Percentiles rank a stretch among this genome's conserved stretches.
These are phyloP conservation scores for Solanum chiquidenum DNA, from an alignment of 257 asterid genomes.

Conservation along the genomic window DNA sequence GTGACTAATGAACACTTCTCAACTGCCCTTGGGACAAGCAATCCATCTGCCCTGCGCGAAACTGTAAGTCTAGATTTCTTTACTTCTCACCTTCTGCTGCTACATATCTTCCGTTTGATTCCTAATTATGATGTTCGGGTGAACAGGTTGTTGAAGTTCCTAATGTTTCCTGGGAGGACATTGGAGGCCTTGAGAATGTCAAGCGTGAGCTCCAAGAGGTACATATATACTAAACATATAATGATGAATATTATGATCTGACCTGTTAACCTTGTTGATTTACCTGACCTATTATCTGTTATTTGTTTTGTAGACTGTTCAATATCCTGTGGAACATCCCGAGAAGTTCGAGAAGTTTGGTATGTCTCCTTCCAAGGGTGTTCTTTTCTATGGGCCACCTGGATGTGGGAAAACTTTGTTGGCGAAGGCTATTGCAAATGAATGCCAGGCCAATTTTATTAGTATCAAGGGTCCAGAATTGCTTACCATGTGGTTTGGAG, in stretches of 20 bases:
- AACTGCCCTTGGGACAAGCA: slow-evolving; percentile 92
- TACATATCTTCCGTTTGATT: neutral
- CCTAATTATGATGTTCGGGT: slow-evolving; percentile 1
- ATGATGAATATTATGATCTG: neutral
- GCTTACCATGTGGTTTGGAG: slow-evolving; percentile 98
- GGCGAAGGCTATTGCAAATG: slow-evolving; percentile 91
- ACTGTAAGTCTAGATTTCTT: slow-evolving; percentile 38
- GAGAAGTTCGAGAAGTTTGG: slow-evolving; percentile 95
- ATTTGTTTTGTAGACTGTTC: slow-evolving; percentile 55
- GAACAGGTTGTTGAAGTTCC: slow-evolving; percentile 93
- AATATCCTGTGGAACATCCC: slow-evolving; percentile 95
- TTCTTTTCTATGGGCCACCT: slow-evolving; percentile 87
- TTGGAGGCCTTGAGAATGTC: slow-evolving; percentile 85
- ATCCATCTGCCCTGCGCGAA: slow-evolving; percentile 91
- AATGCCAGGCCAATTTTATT: slow-evolving; percentile 89
- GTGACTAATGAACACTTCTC: slow-evolving; percentile 82
- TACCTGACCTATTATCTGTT: neutral
- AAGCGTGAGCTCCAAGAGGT: slow-evolving; percentile 98
- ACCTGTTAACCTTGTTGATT: neutral
- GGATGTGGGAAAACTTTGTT: slow-evolving; percentile 87
- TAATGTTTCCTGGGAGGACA: slow-evolving; percentile 70
- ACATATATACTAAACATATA: neutral
- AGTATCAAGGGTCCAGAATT: slow-evolving; percentile 88
- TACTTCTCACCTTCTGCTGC: neutral
- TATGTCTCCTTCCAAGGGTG: slow-evolving; percentile 95